Evolutionary conservation across 2,329 filamentous ascomycete genomes (phyloP), one percentile per base, ranked within the genome.

Genomic region (Pyricularia pennisetigena): DNA sequence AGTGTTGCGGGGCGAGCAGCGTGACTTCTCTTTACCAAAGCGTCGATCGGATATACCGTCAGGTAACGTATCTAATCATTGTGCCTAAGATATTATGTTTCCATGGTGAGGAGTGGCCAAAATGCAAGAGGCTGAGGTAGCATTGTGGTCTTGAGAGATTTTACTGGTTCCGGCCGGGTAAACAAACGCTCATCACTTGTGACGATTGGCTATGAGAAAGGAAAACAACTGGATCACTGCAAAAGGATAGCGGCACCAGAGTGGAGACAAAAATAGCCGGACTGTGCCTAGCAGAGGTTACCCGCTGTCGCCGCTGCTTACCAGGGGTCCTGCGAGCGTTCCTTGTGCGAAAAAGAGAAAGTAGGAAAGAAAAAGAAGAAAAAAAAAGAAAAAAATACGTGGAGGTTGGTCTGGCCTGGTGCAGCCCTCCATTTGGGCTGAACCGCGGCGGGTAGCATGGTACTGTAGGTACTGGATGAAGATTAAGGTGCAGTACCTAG

Each of bases 171-270:
- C 61, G 30, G 35, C 24, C 28, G 61, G 54, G 67, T 71, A 69
- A 71, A 71, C 70, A 71, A 64, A 62, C 10, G 24, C n/a, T 30
- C 61, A 68, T 68, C 67, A 57, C 67, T 41, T 62, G 12, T 30
- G 54, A 32, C 63, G 63, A 65, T 65, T 65, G 63, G 64, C 32
- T 59, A 54, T 29, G 32, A 23, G 49, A 41, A 41, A 35, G 59
- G 61, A 9, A 63, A 29, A 35, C 28, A 16, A 41, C 41, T 49
- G 41, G 41, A 49, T 49, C 41, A 49, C 41, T 49, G 41, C 41
- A 20, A 49, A 49, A 49, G 41, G 41, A 49, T n/a, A n/a, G 41
- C 41, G 41, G 41, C 41, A 49, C 41, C 41, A n/a, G 41, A 49
- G 41, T 49, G 41, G 41, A n/a, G 41, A 49, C 41, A 49, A 49